Evolutionary conservation across 352 stramenopile genomes (phyloP).

Genomic region (Pythium insidiosum): DNA sequence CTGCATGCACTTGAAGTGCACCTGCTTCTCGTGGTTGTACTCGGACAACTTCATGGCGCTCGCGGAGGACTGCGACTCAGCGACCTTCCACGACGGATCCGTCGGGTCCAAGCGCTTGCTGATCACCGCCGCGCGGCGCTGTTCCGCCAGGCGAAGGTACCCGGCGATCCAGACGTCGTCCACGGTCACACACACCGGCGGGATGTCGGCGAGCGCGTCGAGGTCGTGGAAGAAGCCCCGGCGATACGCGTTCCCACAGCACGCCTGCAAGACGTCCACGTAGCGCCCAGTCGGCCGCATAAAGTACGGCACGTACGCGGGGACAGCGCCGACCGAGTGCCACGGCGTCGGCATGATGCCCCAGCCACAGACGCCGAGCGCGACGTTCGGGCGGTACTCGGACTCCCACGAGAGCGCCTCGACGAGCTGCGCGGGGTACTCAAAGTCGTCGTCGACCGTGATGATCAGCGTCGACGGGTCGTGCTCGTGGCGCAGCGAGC

Average conservation of each 20-base stretch:
- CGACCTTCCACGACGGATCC: conserved; percentile 59
- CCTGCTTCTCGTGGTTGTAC: conserved; percentile 73
- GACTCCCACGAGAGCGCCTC: conserved; percentile 66
- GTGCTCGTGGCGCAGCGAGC: conserved; percentile 46
- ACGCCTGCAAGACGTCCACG: conserved; percentile 57
- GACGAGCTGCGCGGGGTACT: conserved; percentile 52
- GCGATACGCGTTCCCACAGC: conserved; percentile 63
- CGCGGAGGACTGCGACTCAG: conserved; percentile 28
- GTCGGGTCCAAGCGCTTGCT: conserved; percentile 70
- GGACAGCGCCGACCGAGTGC: conserved; percentile 66
- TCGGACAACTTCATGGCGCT: conserved; percentile 69
- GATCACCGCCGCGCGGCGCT: conserved; percentile 48
- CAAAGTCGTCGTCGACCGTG: conserved; percentile 79
- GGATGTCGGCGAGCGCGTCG: conserved; percentile 57
- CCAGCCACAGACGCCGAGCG: conserved; percentile 73
- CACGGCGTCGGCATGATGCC: conserved; percentile 60
- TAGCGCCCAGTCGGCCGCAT: conserved; percentile 63
- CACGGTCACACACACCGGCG: conserved; percentile 61
- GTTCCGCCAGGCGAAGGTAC: conserved; percentile 58
- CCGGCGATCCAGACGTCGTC: conserved; percentile 81
- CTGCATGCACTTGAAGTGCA: conserved; percentile 80
- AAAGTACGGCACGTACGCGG: conserved; percentile 77
- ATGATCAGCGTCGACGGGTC: conserved; percentile 65
- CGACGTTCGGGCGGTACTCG: conserved; percentile 41
- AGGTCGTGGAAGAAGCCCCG: conserved; percentile 70